Evolutionary conservation across 306 rosid species (phyloP).

Genomic region (Vachellia pachyceras): DNA sequence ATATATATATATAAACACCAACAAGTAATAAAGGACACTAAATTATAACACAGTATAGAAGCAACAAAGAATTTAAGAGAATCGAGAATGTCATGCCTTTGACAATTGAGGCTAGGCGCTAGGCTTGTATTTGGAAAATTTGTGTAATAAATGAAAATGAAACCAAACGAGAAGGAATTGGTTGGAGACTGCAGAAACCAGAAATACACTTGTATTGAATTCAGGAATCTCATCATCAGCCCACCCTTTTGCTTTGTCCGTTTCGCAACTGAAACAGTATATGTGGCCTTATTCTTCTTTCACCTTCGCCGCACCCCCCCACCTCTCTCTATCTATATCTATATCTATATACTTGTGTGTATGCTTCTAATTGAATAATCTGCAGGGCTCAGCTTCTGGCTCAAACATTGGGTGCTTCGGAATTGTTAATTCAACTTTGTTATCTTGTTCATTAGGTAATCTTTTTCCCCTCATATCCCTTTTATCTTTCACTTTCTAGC

Average conservation of each 20-base stretch:
- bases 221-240: slow-evolving; percentile 53
- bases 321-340: background rate
- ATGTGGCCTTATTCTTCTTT: slow-evolving; percentile 44
- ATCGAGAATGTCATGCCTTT: no score
- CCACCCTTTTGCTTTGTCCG: slow-evolving; percentile 63
- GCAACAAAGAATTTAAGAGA: background rate
- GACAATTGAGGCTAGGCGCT: no score
- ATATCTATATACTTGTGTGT: background rate
- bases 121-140: background rate
- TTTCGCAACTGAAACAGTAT: slow-evolving; percentile 64
- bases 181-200: slow-evolving; percentile 8
- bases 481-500: slow-evolving; percentile 19
- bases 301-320: slow-evolving; percentile 20
- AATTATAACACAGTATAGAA: background rate
- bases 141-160: background rate
- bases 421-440: slow-evolving; percentile 23
- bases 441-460: slow-evolving; percentile 38
- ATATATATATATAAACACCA: no score
- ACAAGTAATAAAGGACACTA: background rate
- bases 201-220: slow-evolving; percentile 5
- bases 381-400: slow-evolving; percentile 36
- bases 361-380: slow-evolving; percentile 35
- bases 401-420: slow-evolving; percentile 33
- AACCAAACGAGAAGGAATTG: background rate
- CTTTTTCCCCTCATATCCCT: background rate